Evolutionary conservation across 106 monocot species (phyloP), one percentile per base, ranked within the genome.

Genomic region (Dioscorea alata): DNA sequence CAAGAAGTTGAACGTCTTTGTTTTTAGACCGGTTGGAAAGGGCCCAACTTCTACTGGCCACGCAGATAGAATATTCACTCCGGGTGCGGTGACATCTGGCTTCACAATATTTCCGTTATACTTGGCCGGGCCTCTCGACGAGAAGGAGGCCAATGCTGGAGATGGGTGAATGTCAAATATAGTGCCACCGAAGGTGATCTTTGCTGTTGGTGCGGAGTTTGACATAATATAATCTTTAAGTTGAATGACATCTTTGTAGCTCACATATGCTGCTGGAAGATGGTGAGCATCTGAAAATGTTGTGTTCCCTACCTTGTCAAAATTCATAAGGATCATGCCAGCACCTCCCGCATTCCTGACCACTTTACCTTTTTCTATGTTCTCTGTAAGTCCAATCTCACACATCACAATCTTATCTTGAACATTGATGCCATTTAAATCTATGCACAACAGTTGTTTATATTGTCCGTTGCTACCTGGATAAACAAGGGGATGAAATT

Each of bases 51-150:
- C 8, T 42, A 25, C 23, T 4, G 77, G 76, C 73, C 72, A 81
- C 8, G 86, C 75, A 4, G 86, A 71, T 0, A 86, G 51, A n/a
- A 86, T 72, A 73, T 42, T 42, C 9, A 2, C 42, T 8, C 42
- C 6, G 6, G 42, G 42, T 3, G 42, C 42, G 10, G 10, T 10
- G 10, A 42, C 10, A 42, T 42, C 5, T 42, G 42, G 42, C 10
- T 42, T 42, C 42, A 42, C 10, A 18, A 86, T 33, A 15, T 79
- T 79, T 15, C 50, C 70, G 28, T 65, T 79, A 22, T 33, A 22
- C 9, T 4, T 0, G 50, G 69, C 67, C 23, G 86, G 86, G 0
- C 86, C 82, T n/a, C 86, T 56, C 0, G 79, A 69, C 9, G 86
- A 86, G 73, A 86, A 86, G 6, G 69, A 25, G 1, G 86, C 73